Base-by-base conservation (phyloP, 768 basidiomycete genomes). In the Mycena rebaudengoi region DNA sequence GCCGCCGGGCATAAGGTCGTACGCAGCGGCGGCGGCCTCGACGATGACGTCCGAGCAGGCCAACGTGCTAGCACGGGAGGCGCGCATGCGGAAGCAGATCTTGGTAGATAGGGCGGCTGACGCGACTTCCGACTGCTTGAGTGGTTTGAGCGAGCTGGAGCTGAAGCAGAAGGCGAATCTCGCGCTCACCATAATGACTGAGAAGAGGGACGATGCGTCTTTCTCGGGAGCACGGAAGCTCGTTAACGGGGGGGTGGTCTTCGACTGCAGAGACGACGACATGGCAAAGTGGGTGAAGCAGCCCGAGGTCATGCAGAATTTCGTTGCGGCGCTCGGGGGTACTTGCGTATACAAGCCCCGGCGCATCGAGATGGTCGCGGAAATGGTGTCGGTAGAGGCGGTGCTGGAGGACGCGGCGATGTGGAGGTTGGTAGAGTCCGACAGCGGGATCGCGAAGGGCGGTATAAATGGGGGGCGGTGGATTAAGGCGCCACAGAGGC, bases 391-490 rank as follows among this genome's bases (percentile, higher is more conserved):
- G 18, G 35, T 37, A 18, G 35, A 37, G 35, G 71, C 72, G 49
- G 49, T 74, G 41, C 66, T 76, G 25, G 75, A 76, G 57, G 35
- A 37, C 35, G 11, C 35, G 35, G 35, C 10, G 18, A 37, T 37
- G 35, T 37, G 35, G 35, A 62, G n/a, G 28, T 45, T 37, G 10
- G 35, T 37, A 37, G 35, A 37, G 18, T 18, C 10, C 11, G 18
- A 37, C 10, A 37, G 35, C 35, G 35, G 35, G 10, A 37, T 37
- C 35, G 35, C 35, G 35, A 18, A 18, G 10, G 35, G 35, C 11
- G 35, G 35, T 10, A 37, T 37, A 10, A 18, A 10, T 37, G 35
- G 35, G 35, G 35, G 35, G 18, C 35, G 35, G 10, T 37, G 35
- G 35, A 37, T 37, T 18, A 37, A 37, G 18, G 35, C 35, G 18